A percentile compares a stretch with the other conserved stretches of the same genome.
Evolutionary conservation across 345 rosid genomes (phyloP).

Genomic region (Citropsis articulata): DNA sequence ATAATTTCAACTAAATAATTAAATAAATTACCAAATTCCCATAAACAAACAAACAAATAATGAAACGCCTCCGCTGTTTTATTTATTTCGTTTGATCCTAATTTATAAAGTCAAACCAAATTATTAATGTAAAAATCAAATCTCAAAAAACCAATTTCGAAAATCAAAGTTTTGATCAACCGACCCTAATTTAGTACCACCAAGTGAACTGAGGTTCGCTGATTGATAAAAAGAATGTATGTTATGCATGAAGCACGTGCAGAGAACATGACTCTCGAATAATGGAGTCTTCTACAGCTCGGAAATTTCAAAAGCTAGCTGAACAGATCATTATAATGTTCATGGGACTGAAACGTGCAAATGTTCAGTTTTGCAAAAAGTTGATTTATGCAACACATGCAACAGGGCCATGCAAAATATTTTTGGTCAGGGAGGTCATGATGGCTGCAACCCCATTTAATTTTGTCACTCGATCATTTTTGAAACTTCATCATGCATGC

Average conservation of each 20-base stretch:
- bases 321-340: too few relatives aligned
- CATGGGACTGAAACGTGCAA: too few relatives aligned
- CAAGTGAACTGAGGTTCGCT: background rate
- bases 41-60: background rate
- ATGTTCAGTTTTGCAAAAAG: background rate
- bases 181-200: too few relatives aligned
- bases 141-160: background rate
- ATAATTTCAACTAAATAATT: too few relatives aligned
- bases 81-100: conserved; percentile 9
- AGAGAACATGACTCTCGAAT: conserved; percentile 16
- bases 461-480: background rate
- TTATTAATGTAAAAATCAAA: conserved; percentile 10
- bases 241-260: conserved; percentile 15
- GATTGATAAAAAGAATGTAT: background rate
- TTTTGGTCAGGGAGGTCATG: background rate
- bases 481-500: background rate
- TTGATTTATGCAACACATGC: background rate
- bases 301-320: too few relatives aligned
- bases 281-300: background rate
- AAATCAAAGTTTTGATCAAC: background rate
- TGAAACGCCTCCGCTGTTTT: conserved; percentile 10
- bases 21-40: background rate
- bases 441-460: background rate
- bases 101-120: conserved; percentile 11
- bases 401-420: background rate